Base-by-base conservation (phyloP, 2,329 filamentous ascomycete genomes). In the Harringtonia aguacate region DNA sequence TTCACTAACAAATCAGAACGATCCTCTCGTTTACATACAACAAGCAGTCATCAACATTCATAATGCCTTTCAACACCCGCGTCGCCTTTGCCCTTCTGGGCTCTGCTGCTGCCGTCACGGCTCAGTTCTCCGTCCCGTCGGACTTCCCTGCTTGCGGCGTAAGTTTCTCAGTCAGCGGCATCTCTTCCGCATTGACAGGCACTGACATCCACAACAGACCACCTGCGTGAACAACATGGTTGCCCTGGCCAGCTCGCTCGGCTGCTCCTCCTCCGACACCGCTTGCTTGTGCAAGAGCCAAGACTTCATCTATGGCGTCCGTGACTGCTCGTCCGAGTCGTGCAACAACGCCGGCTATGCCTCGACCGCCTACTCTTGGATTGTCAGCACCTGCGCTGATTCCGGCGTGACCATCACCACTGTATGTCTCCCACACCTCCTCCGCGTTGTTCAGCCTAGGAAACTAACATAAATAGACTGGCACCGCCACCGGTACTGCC, bases 1-100 rank as follows among this genome's bases (percentile, higher is more conserved):
- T 10, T 10, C 6, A 27, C 24, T n/a, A 21, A 21, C 38, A 40
- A 40, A 33, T 14, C 30, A 15, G n/a, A 33, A 33, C 30, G n/a
- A n/a, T 33, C 30, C 30, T n/a, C 30, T 33, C 24, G 24, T 27
- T 27, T 27, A 27, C 24, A 27, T n/a, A n/a, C n/a, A n/a, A n/a
- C n/a, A n/a, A n/a, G 24, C 24, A 52, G 75, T 75, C 72, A 75
- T 75, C 69, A 58, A 73, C 65, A 52, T 76, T 75, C 72, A 76
- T 74, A 69, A 61, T 63, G 45, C 56, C 61, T 46, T 50, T 68
- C 52, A 53, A 28, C 45, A 46, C 31, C 35, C 34, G 41, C 34
- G 17, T 38, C 28, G 36, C 72, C 52, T 36, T 58, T 42, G 48
- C 55, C 50, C 54, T 68, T 48, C 52, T 68, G 54, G 62, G 63